Percentiles rank a stretch among this genome's conserved stretches.
phyloP scores from a whole-genome alignment of 2,329 filamentous ascomycete genomes.

The Aspergillus fijiensis region DNA sequence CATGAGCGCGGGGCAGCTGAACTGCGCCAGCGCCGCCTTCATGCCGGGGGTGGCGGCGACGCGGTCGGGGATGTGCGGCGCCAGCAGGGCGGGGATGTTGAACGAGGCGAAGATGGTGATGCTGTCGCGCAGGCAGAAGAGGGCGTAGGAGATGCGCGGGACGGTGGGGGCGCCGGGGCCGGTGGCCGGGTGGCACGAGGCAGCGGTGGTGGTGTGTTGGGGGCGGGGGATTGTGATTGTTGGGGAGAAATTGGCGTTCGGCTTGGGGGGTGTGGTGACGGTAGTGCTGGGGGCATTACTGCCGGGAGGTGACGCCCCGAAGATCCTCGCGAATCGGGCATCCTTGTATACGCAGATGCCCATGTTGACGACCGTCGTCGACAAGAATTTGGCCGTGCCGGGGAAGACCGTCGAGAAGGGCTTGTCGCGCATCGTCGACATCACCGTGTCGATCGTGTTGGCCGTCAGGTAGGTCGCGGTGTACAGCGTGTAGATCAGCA shows the following conservation, averaged over 20 bases:
- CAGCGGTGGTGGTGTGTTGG: slow-evolving; percentile 12
- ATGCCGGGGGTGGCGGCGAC: slow-evolving; percentile 47
- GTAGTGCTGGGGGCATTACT: slow-evolving; percentile 40
- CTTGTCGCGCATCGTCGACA: slow-evolving; percentile 61
- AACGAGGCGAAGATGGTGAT: slow-evolving; percentile 90
- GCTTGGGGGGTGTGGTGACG: slow-evolving; percentile 4
- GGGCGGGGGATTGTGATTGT: slow-evolving; percentile 9
- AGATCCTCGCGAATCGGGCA: slow-evolving; percentile 77
- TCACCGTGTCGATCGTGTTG: slow-evolving; percentile 80
- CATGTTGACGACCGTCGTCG: slow-evolving; percentile 80
- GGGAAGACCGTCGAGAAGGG: slow-evolving; percentile 64
- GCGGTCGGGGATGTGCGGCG: slow-evolving; percentile 62
- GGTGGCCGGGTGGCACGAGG: slow-evolving; percentile 17
- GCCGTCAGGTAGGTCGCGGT: slow-evolving; percentile 86
- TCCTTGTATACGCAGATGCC: slow-evolving; percentile 87
- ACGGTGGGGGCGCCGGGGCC: slow-evolving; percentile 48
- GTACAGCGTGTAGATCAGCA: slow-evolving; percentile 64
- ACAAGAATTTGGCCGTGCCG: slow-evolving; percentile 76
- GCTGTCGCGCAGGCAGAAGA: slow-evolving; percentile 81
- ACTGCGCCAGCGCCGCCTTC: slow-evolving; percentile 69
- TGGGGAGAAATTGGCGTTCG: neutral
- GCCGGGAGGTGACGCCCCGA: slow-evolving; percentile 59
- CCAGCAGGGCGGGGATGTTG: slow-evolving; percentile 79
- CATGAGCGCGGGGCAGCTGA: slow-evolving; percentile 73
- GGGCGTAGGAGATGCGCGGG: slow-evolving; percentile 67